phyloP scores from a whole-genome alignment of 805 yeast species.

The Ogataea corticis region DNA sequence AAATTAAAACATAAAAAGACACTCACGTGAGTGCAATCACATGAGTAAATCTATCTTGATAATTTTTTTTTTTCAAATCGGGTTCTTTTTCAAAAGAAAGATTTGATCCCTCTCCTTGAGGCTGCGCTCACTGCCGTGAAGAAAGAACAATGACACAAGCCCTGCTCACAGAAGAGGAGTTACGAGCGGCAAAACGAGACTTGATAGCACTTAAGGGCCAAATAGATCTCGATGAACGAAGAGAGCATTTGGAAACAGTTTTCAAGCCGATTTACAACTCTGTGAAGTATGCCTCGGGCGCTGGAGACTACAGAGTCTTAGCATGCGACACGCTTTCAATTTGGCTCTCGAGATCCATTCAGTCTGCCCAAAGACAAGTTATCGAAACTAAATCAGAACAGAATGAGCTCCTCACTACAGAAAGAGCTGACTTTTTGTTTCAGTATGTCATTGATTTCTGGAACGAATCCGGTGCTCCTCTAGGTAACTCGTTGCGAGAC shows the following conservation, averaged over 20 bases:
- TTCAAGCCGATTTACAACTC: constrained; percentile 35
- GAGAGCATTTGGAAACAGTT: constrained; percentile 8
- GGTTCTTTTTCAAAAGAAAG: neutral
- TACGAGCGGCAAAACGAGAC: constrained; percentile 16
- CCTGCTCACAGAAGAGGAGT: constrained; percentile 1
- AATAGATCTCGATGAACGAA: constrained; percentile 3
- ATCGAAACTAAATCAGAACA: constrained; percentile 5
- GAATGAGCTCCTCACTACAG: constrained; percentile 10
- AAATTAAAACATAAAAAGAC: neutral
- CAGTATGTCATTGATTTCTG: constrained; percentile 65
- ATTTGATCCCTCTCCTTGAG: neutral
- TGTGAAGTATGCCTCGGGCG: constrained; percentile 34
- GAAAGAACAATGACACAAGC: neutral
- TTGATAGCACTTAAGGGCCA: constrained; percentile 19
- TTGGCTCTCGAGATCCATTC: constrained; percentile 61
- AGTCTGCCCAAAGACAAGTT: constrained; percentile 25
- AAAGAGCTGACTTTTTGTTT: constrained; percentile 39
- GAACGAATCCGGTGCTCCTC: constrained; percentile 68
- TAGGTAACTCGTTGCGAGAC: constrained; percentile 67
- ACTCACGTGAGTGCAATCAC: constrained; percentile 1
- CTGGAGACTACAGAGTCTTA: constrained; percentile 39
- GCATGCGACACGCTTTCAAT: constrained; percentile 63
- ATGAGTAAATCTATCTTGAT: neutral
- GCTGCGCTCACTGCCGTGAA: neutral
- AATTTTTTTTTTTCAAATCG: neutral